Evolutionary conservation across 306 rosid genomes (phyloP), one percentile per base, ranked within the genome.

Genomic region (Castanea sativa): DNA sequence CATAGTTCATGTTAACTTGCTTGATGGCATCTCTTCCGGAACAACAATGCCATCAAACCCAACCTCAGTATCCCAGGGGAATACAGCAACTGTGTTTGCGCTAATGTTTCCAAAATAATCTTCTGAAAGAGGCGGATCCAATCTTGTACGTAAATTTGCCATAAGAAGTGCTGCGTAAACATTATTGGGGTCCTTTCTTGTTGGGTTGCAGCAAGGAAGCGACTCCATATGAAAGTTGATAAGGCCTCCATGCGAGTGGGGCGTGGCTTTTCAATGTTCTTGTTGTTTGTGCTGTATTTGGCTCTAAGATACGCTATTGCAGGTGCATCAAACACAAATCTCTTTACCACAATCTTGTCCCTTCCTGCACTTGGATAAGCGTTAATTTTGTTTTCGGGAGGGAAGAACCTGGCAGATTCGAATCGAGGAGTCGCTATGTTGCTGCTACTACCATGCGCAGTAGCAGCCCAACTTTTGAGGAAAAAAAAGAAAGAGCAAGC

Each of bases 191-290:
- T 13, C 20, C 70, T 25, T n/a, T 76, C 43, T 9, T 78, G 70
- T 25, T 53, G 43, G 29, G 84, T 57, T 18, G 63, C n/a, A 4
- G 60, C 80, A 16, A 75, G 56, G 52, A 81, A 61, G 2, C 90
- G 87, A 7, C 70, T 29, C 83, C 85, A 85, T 58, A 87, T 67
- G 76, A 87, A 85, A n/a, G 85, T 51, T 0, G 91, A 83, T 14
- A 87, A 51, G 13, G 89, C 91, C 69, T 80, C 91, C 32, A 85
- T 83, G 2, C 91, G 81, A 1, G 89, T 85, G 5, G 85, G 80
- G 1, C 84, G 76, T 27, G 35, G 52, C 18, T 18, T 11, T 35
- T 33, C 77, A 7, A 29, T 55, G 74, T n/a, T n/a, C 4, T 23
- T 53, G 6, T 55, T 58, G 27, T 33, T 81, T 0, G 43, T 27